phyloP scores from a whole-genome alignment of 805 yeast genomes.

The Ogataea saltuana region DNA sequence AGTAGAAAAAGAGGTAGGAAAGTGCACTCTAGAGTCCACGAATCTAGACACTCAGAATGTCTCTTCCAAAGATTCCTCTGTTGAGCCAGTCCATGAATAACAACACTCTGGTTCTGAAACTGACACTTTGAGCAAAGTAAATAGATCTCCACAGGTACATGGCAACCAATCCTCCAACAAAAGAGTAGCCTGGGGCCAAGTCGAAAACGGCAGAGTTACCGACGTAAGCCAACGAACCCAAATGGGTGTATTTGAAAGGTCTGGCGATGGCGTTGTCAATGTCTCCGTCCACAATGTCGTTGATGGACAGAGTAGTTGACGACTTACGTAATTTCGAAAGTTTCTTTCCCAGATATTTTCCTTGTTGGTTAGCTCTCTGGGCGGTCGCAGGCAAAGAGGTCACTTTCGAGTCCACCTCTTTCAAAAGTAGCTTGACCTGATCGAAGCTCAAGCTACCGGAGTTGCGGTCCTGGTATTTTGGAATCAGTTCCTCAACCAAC shows the following conservation, averaged over 20 bases:
- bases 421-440: constrained; percentile 50
- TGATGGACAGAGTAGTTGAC: constrained; percentile 43
- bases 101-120: constrained; percentile 61
- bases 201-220: constrained; percentile 75
- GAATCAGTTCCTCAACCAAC: constrained; percentile 50
- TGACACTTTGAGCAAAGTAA: constrained; percentile 67
- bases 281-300: constrained; percentile 52
- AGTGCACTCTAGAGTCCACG: background rate
- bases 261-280: constrained; percentile 54
- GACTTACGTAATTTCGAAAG: constrained; percentile 52
- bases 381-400: constrained; percentile 75
- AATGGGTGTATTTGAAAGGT: constrained; percentile 63
- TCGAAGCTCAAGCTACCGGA: constrained; percentile 53
- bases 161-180: constrained; percentile 67
- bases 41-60: constrained; percentile 32
- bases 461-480: constrained; percentile 49
- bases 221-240: constrained; percentile 68
- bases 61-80: constrained; percentile 58
- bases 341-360: constrained; percentile 62
- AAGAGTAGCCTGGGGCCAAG: constrained; percentile 56
- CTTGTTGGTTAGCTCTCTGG: constrained; percentile 73
- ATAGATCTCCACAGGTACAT: constrained; percentile 74
- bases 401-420: constrained; percentile 59
- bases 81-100: constrained; percentile 69
- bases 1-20: too few relatives aligned